A percentile compares a stretch with the other conserved stretches of the same genome.
These are phyloP conservation scores for Ceratobasidium sp. DNA, from an alignment of 1,284 basidiomycete species.

Conservation along the genomic window DNA sequence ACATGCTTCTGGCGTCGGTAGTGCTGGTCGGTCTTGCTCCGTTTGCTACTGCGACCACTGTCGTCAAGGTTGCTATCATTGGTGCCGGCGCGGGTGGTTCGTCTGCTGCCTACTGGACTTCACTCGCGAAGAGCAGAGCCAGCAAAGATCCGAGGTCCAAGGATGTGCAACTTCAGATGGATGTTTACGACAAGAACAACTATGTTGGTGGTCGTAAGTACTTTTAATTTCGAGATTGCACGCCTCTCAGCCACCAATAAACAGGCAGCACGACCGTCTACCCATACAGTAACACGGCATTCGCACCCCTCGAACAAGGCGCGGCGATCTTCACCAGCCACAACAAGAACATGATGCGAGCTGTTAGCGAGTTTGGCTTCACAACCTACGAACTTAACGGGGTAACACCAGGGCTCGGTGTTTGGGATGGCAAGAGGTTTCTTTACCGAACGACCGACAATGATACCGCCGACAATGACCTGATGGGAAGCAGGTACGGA, in stretches of 20 bases:
- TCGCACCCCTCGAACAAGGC: conserved; percentile 76
- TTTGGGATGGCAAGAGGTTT: conserved; percentile 88
- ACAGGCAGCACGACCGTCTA: conserved; percentile 81
- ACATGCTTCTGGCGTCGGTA: conserved; percentile 13
- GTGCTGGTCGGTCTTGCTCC: conserved; percentile 10
- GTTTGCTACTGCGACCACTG: not conserved
- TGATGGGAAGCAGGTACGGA: conserved; percentile 21
- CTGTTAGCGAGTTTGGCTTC: conserved; percentile 83
- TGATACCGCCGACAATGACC: conserved; percentile 10
- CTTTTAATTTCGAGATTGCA: not conserved
- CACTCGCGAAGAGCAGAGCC: conserved; percentile 76
- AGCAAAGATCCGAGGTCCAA: conserved; percentile 68
- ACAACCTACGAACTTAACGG: conserved; percentile 68
- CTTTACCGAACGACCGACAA: conserved; percentile 54
- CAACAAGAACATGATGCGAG: conserved; percentile 87
- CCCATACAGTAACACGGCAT: conserved; percentile 76
- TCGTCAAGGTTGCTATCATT: conserved; percentile 75
- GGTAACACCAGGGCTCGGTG: conserved; percentile 68
- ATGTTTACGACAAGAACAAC: conserved; percentile 75
- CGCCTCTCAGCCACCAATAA: not conserved
- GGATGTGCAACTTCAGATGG: conserved; percentile 60
- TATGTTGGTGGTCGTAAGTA: conserved; percentile 79
- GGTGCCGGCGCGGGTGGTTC: conserved; percentile 79
- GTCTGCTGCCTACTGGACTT: conserved; percentile 80
- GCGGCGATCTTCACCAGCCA: conserved; percentile 88